Evolutionary conservation across 2,329 filamentous ascomycete species (phyloP), one percentile per base, ranked within the genome.

Genomic region (Calonectria leucothoes): DNA sequence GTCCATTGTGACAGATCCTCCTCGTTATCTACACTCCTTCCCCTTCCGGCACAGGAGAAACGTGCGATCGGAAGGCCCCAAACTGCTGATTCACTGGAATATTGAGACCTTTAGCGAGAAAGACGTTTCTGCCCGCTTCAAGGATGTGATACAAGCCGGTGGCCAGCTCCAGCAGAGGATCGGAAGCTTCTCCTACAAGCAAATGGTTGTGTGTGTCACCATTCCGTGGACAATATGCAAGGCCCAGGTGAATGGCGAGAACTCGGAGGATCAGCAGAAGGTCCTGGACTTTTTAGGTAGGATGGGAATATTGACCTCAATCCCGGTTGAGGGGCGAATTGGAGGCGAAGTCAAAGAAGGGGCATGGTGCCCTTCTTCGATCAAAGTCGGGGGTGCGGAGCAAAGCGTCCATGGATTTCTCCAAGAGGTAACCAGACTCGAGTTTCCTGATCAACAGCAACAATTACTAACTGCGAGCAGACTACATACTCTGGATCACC

Each of bases 191-290:
- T 66, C 67, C 8, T 73, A 73, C 67, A 73, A 73, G 61, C 71
- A 73, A 20, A 63, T 73, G 51, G 61, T 73, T n/a, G 67, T 73
- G 6, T 73, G 71, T 63, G 55, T 73, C 42, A 73, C 67, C 4
- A 66, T 73, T 23, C 67, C 71, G 7, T 73, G 67, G 66, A 61
- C 49, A 23, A 39, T 73, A 15, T 70, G 68, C 42, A 49, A 73
- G 33, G 67, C 55, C 20, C 31, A 63, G 14, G 55, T 52, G 15
- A 27, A 35, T 14, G 55, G 45, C 12, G 66, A 61, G 27, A 61
- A 29, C 15, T 42, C 71, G 3, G 51, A 59, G 10, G 66, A 73
- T n/a, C 66, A 66, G 52, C 63, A 70, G 15, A 63, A 70, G n/a
- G 67, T 61, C 2, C 23, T 73, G 35, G 52, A 64, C 1, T 70